Evolutionary conservation across 495 filamentous ascomycete genomes (phyloP).

Genomic region (Sordaria brevicollis): DNA sequence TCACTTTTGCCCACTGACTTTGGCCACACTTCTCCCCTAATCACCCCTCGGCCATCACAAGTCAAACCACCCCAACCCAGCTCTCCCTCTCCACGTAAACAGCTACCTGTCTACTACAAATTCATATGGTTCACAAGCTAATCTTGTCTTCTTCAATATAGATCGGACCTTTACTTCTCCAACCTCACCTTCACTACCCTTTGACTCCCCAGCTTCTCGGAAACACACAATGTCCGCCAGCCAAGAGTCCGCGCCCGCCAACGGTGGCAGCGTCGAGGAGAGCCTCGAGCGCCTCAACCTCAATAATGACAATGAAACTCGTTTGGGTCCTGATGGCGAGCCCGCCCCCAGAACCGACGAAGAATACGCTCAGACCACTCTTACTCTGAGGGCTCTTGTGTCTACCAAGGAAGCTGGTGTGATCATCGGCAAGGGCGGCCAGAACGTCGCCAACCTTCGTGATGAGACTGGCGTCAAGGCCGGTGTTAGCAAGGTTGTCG

Average conservation of each 20-base stretch:
- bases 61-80: background rate
- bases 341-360: conserved; percentile 78
- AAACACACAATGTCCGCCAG: conserved; percentile 34
- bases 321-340: conserved; percentile 56
- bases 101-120: background rate
- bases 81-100: background rate
- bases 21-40: background rate
- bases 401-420: conserved; percentile 97
- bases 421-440: conserved; percentile 96
- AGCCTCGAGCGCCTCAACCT: conserved; percentile 37
- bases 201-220: background rate
- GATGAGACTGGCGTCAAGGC: conserved; percentile 97
- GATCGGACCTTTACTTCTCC: background rate
- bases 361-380: conserved; percentile 81
- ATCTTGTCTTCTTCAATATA: background rate
- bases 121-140: background rate
- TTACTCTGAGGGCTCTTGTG: conserved; percentile 94
- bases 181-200: background rate
- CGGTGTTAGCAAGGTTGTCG: conserved; percentile 96
- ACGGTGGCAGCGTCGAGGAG: conserved; percentile 40
- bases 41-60: background rate
- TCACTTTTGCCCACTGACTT: background rate
- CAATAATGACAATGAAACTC: conserved; percentile 40
- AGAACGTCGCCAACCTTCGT: conserved; percentile 94
- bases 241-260: conserved; percentile 32